phyloP scores from a whole-genome alignment of 345 rosid genomes.

The Brassica carinata region DNA sequence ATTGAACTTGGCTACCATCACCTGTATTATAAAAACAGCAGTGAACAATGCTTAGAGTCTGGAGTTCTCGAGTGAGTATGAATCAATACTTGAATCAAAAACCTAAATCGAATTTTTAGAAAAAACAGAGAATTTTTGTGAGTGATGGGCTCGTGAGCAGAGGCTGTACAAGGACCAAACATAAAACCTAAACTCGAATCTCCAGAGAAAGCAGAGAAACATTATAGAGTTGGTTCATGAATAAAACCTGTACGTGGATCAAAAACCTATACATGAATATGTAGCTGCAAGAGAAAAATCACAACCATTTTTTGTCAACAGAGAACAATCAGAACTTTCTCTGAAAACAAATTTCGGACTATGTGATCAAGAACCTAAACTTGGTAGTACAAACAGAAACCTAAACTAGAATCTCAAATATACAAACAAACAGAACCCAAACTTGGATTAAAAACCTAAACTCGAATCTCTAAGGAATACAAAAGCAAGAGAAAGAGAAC shows the following conservation, averaged over 20 bases:
- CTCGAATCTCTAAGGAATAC: no score
- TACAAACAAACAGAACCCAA: no score
- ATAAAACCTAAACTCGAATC: neutral
- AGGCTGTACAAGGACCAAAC: neutral
- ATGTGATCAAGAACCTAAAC: neutral
- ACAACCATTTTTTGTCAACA: neutral
- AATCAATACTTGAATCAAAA: neutral
- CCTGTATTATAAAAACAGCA: neutral
- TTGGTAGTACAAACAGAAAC: no score
- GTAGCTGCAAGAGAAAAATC: neutral
- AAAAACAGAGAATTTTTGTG: neutral
- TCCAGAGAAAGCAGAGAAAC: neutral
- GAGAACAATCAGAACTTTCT: neutral
- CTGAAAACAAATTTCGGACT: neutral
- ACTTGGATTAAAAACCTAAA: no score
- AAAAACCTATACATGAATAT: neutral
- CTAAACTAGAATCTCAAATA: no score
- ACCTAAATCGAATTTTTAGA: neutral
- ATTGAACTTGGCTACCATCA: constrained; percentile 13
- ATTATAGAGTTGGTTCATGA: neutral
- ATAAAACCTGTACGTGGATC: neutral
- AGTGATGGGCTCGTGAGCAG: neutral
- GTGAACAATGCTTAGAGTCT: neutral
- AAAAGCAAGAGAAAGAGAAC: no score
- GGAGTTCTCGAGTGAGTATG: neutral